Base-by-base conservation (phyloP, 2,329 filamentous ascomycete species). In the Ceratocystis colombiana region DNA sequence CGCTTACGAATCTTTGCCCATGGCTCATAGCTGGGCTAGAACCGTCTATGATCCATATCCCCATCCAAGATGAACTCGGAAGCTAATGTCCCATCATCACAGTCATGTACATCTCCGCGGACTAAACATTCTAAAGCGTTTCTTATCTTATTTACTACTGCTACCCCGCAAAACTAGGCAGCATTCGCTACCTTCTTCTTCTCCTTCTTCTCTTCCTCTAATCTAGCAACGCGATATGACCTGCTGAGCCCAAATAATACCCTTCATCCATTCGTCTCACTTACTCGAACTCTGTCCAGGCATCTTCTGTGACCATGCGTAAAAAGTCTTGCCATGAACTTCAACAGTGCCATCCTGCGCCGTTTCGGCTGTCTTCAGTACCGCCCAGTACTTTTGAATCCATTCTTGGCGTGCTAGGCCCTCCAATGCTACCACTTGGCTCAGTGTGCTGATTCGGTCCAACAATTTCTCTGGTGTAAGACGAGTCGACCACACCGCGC, bases 41-140 rank as follows among this genome's bases (percentile, higher is more conserved):
- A 8, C 6, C 45, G 3, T 15, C 20, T 20, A 25, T 17, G 48
- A 15, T 20, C n/a, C 6, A 44, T 57, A 22, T 53, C 45, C 8
- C 46, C n/a, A 28, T 41, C 3, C 37, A 66, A 7, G 48, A 22
- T n/a, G 28, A 44, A n/a, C 6, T 28, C 25, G 17, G 22, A 22
- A 6, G 20, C 62, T 45, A 61, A 67, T 28, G 46, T 55, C 37
- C 10, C 37, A 41, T 15, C 68, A 10, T 7, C 67, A n/a, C 45
- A 88, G 85, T 88, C 68, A 88, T 87, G 84, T 88, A 88, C 71
- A 88, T 88, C 70, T 86, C 84, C 30, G 84, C 84, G 68, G 84
- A 87, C 71, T 82, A 76, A 76, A 77, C 69, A 61, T 7, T 37
- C 66, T 68, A 25, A 65, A 41, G 25, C 22, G 44, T 28, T 20